Evolutionary conservation across 192 early-diverging fungal genomes (phyloP).

Genomic region (Linnemannia hyalina): DNA sequence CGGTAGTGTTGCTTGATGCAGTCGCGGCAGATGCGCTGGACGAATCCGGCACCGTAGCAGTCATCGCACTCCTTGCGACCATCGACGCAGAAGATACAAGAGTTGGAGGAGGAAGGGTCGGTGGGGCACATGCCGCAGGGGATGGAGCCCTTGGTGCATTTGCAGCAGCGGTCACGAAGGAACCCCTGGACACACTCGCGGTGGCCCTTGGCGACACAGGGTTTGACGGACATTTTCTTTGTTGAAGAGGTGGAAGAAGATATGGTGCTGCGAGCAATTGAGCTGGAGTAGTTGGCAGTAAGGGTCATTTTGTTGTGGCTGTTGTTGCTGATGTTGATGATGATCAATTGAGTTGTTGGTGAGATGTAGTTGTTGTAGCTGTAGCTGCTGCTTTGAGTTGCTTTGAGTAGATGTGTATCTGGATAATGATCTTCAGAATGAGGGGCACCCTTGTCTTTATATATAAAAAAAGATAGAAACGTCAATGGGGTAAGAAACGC

Average conservation of each 20-base stretch:
- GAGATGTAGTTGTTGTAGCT: not conserved
- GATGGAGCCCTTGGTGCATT: slow-evolving; percentile 30
- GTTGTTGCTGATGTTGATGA: not conserved
- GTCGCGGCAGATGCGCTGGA: slow-evolving; percentile 40
- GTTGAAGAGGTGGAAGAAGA: not conserved
- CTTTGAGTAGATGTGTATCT: not conserved
- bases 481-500: not conserved
- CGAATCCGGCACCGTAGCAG: slow-evolving; percentile 33
- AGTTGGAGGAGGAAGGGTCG: not conserved
- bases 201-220: slow-evolving; percentile 32
- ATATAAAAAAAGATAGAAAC: not conserved
- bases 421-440: not conserved
- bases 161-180: slow-evolving; percentile 18
- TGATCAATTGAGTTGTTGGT: not conserved
- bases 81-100: slow-evolving; percentile 34
- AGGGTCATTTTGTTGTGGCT: not conserved
- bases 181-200: slow-evolving; percentile 42
- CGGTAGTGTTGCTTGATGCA: slow-evolving; percentile 42
- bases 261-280: not conserved
- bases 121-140: slow-evolving; percentile 28
- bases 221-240: slow-evolving; percentile 8
- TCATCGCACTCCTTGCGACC: slow-evolving; percentile 39
- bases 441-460: not conserved
- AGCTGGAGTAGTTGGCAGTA: not conserved
- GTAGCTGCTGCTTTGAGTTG: not conserved